Percentiles rank a stretch among this genome's conserved stretches.
These are phyloP conservation scores for Trypethelium eluteriae DNA, from an alignment of 495 filamentous ascomycete genomes.

Conservation along the genomic window DNA sequence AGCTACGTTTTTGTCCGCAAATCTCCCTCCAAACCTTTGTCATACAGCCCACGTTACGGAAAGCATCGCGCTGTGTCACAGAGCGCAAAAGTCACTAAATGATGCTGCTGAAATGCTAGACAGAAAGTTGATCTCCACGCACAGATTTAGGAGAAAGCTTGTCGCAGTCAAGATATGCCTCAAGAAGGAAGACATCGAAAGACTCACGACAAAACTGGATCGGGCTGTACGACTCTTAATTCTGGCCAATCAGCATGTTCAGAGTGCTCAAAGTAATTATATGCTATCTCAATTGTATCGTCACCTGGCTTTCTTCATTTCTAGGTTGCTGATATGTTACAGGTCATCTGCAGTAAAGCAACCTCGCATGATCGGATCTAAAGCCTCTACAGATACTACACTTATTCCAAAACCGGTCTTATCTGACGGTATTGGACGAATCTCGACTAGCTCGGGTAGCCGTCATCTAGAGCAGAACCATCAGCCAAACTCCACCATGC, in stretches of 20 bases:
- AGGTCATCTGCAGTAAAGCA: not conserved
- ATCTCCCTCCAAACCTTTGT: not conserved
- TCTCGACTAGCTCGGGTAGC: not conserved
- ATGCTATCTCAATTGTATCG: not conserved
- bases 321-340: not conserved
- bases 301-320: not conserved
- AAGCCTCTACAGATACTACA: not conserved
- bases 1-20: not conserved
- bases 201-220: not conserved
- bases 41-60: not conserved
- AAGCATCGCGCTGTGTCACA: not conserved
- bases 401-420: not conserved
- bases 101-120: not conserved
- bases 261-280: not conserved
- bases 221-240: not conserved
- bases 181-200: not conserved
- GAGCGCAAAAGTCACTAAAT: not conserved
- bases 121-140: not conserved
- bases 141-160: not conserved
- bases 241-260: not conserved
- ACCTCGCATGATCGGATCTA: not conserved
- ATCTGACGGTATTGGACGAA: not conserved
- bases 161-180: not conserved
- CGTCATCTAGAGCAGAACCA: not conserved
- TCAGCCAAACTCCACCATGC: not conserved